Evolutionary conservation across 306 rosid genomes (phyloP).

Genomic region (Trifolium subterraneum): DNA sequence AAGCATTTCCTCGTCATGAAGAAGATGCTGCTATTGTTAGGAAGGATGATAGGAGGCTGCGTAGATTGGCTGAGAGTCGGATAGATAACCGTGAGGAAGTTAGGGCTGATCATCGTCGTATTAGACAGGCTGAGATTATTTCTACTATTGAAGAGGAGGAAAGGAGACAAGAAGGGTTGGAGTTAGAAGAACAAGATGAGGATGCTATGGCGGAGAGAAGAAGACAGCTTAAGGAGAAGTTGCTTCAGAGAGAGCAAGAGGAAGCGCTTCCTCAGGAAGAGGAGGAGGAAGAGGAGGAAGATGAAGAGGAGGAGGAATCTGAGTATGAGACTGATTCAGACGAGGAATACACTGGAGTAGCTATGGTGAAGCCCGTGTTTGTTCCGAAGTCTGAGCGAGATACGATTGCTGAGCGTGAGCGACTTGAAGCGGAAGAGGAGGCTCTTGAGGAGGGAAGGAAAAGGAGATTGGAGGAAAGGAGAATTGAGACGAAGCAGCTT

Average conservation of each 20-base stretch:
- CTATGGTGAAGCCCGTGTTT: slow-evolving; percentile 95
- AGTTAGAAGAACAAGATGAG: slow-evolving; percentile 77
- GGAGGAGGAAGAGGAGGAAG: slow-evolving; percentile 81
- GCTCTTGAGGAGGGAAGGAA: slow-evolving; percentile 77
- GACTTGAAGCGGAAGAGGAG: slow-evolving; percentile 85
- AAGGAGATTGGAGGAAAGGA: slow-evolving; percentile 84
- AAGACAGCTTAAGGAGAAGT: slow-evolving; percentile 67
- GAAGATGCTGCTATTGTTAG: slow-evolving; percentile 58
- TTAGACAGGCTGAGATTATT: slow-evolving; percentile 92
- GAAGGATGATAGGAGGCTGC: slow-evolving; percentile 83
- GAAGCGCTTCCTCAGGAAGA: slow-evolving; percentile 78
- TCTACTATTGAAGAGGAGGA: slow-evolving; percentile 90
- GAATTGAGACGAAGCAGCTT: slow-evolving; percentile 80
- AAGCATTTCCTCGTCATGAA: slow-evolving; percentile 67
- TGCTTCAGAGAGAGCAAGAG: slow-evolving; percentile 85
- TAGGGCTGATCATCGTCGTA: slow-evolving; percentile 90
- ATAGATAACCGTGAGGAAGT: slow-evolving; percentile 89
- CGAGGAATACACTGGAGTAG: slow-evolving; percentile 80
- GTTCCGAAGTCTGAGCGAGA: slow-evolving; percentile 95
- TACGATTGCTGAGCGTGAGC: slow-evolving; percentile 92
- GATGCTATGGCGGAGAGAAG: slow-evolving; percentile 86
- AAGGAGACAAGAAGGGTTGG: slow-evolving; percentile 84
- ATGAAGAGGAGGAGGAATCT: slow-evolving; percentile 80
- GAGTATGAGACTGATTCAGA: slow-evolving; percentile 96
- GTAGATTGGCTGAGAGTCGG: slow-evolving; percentile 78